Conservation (phyloP, 768 basidiomycete genomes). For the Hortiboletus campestris region DNA sequence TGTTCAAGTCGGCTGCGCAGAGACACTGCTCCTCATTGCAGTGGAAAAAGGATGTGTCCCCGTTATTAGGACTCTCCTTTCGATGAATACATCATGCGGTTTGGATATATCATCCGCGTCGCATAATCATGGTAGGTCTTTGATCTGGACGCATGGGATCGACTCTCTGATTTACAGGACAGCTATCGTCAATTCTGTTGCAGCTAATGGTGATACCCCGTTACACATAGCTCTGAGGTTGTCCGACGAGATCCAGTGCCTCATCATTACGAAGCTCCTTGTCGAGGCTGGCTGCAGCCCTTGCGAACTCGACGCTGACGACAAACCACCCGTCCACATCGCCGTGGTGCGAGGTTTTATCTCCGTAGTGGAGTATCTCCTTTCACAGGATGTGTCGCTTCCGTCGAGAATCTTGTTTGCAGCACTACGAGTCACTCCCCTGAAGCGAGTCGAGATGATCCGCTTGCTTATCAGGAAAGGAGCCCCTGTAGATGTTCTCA, state of each 20-base stretch:
- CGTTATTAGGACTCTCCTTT: neutral
- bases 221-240: conserved; percentile 1
- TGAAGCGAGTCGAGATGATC: conserved; percentile 1
- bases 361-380: neutral
- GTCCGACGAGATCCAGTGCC: conserved; percentile 2
- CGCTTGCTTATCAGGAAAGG: neutral
- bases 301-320: neutral
- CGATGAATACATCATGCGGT: neutral
- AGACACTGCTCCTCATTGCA: conserved; percentile 3
- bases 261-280: neutral
- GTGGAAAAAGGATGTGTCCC: conserved; percentile 4
- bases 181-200: neutral
- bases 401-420: neutral
- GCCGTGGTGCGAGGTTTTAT: conserved; percentile 1
- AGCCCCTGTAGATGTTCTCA: neutral
- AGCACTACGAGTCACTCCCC: neutral
- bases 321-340: neutral
- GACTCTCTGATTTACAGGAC: neutral
- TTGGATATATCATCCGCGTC: neutral
- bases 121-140: neutral
- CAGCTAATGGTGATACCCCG: conserved; percentile 8
- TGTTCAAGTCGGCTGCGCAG: neutral
- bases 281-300: neutral
- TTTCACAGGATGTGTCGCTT: neutral
- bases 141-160: fast-evolving